Base-by-base conservation (phyloP, 1,139 yeast genomes). In the Suhomyces choctaworum region DNA sequence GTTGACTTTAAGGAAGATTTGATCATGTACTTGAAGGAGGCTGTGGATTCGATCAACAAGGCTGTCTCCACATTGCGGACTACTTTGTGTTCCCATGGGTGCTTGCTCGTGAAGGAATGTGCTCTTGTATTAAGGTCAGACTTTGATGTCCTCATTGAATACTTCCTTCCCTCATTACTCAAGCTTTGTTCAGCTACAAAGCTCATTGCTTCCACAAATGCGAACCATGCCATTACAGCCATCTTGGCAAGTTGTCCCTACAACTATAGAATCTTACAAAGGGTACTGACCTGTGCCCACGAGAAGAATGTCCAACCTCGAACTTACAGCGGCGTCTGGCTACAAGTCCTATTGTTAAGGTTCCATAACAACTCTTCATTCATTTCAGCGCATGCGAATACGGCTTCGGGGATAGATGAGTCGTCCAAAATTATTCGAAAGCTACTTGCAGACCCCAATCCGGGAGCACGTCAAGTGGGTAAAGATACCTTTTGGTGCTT, bases 51-150 rank as follows among this genome's bases (percentile, higher is more conserved):
- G 7, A 73, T 90, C 2, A 64, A 76, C 37, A 89, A 87, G 47
- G 80, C 89, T 0, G 67, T 81, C 2, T 52, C 70, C 5, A 88
- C 97, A 0, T 66, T 92, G 36, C 70, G 99, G 51, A 92, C 99
- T 0, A 85, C 96, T 0, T 66, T 92, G 15, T 80, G 92, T 1
- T 66, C 80, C 2, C 76, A 84, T 49, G 86, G 90, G 0, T 84
- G 95, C 51, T 87, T 82, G 41, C 58, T 89, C 19, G 67, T 87
- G n/a, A 87, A 86, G 51, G 97, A 90, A 47, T 53, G 79, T 22
- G 79, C 82, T 0, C 66, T 76, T 9, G 54, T 71, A 5, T 51
- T 82, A 17, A 70, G 74, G 0, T 49, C 63, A 3, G 54, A 62
- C 11, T 60, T 86, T 37, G 96, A 89, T 43, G 31, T 44, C 26